Evolutionary conservation across 345 rosid species (phyloP).

Genomic region (Cardamine resedifolia): DNA sequence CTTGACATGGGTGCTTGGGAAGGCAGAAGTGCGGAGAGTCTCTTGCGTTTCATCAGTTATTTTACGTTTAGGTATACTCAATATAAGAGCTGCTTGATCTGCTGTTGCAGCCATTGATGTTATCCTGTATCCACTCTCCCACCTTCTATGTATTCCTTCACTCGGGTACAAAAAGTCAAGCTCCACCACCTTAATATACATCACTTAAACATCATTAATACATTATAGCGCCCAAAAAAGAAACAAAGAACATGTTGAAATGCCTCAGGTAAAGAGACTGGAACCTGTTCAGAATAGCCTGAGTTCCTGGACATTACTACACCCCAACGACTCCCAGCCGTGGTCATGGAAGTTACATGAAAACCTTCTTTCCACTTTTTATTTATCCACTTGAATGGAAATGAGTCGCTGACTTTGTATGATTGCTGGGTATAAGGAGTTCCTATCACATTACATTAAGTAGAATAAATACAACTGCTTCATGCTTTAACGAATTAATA

Average conservation of each 20-base stretch:
- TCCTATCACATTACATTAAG: constrained; percentile 49
- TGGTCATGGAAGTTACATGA: constrained; percentile 96
- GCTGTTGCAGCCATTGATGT: constrained; percentile 92
- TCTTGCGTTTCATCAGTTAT: constrained; percentile 90
- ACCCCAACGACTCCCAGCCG: constrained; percentile 93
- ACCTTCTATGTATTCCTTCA: constrained; percentile 88
- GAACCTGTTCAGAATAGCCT: constrained; percentile 84
- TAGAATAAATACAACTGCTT: constrained; percentile 9
- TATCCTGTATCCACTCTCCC: constrained; percentile 92
- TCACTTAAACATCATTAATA: constrained; percentile 7
- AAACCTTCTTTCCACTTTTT: constrained; percentile 99
- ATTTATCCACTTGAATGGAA: constrained; percentile 97
- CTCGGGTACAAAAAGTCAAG: constrained; percentile 95
- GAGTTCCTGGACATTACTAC: constrained; percentile 95
- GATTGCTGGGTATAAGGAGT: constrained; percentile 97
- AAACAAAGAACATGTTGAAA: neutral
- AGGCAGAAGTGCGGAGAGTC: constrained; percentile 92
- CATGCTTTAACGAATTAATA: neutral
- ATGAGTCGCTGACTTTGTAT: constrained; percentile 96
- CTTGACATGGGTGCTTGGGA: constrained; percentile 97
- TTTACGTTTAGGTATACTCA: constrained; percentile 87
- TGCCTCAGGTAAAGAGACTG: constrained; percentile 12
- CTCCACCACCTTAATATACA: constrained; percentile 72
- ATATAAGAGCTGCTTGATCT: constrained; percentile 89
- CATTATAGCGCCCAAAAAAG: neutral